Evolutionary conservation across 768 basidiomycete species (phyloP).

Genomic region (Termitomyces sp.): DNA sequence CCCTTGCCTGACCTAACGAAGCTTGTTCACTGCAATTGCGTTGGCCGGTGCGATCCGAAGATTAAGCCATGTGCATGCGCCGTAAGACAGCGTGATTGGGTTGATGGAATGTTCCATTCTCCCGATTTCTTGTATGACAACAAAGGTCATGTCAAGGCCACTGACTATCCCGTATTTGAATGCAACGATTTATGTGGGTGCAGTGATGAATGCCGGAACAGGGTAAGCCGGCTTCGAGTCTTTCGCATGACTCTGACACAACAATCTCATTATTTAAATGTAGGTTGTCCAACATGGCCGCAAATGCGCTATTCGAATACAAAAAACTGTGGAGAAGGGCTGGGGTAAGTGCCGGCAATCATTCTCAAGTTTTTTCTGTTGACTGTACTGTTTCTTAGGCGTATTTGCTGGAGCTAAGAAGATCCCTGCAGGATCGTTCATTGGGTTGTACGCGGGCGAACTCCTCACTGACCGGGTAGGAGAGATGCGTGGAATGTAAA

Average conservation of each 20-base stretch:
- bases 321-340: constrained; percentile 71
- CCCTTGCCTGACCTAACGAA: constrained; percentile 54
- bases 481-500: constrained; percentile 63
- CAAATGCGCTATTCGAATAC: constrained; percentile 53
- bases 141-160: constrained; percentile 43
- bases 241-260: background rate
- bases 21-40: constrained; percentile 67
- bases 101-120: constrained; percentile 19
- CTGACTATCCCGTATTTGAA: constrained; percentile 70
- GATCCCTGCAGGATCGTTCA: constrained; percentile 63
- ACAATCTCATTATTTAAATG: background rate
- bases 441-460: constrained; percentile 87
- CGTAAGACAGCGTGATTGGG: constrained; percentile 42
- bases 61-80: constrained; percentile 71
- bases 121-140: constrained; percentile 66
- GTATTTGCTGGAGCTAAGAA: constrained; percentile 61
- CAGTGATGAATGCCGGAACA: constrained; percentile 73
- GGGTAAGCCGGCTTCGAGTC: constrained; percentile 41
- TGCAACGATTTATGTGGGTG: constrained; percentile 82
- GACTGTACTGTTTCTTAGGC: constrained; percentile 34
- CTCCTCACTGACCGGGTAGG: constrained; percentile 63
- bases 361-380: background rate
- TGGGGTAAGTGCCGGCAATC: constrained; percentile 58
- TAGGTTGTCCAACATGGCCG: constrained; percentile 85
- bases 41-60: constrained; percentile 69